Percentiles rank a stretch among this genome's conserved stretches.
phyloP scores from a whole-genome alignment of 1,139 yeast genomes.

The Yamadazyma siamensis region DNA sequence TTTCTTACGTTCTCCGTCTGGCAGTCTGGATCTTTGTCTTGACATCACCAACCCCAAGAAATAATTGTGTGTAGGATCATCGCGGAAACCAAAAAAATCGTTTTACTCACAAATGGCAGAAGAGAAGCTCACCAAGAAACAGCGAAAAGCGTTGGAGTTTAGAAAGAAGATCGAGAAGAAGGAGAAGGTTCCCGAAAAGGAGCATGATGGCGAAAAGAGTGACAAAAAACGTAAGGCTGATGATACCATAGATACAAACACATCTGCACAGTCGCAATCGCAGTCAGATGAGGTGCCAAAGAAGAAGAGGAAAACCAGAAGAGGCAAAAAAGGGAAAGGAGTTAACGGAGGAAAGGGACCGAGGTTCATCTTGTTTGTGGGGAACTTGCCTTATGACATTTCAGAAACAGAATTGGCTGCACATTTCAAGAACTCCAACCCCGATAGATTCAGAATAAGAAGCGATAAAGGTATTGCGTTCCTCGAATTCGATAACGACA shows the following conservation, averaged over 20 bases:
- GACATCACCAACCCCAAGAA: conserved; percentile 2
- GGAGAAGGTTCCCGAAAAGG: conserved; percentile 34
- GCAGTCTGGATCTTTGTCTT: conserved; percentile 7
- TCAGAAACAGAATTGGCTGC: conserved; percentile 57
- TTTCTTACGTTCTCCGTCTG: conserved; percentile 8
- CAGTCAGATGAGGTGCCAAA: conserved; percentile 29
- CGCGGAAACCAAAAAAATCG: conserved; percentile 2
- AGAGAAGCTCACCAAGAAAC: conserved; percentile 63
- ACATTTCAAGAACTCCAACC: conserved; percentile 76
- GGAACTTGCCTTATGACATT: conserved; percentile 78
- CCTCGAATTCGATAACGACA: conserved; percentile 71
- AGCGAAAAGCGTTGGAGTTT: conserved; percentile 74
- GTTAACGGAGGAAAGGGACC: conserved; percentile 53
- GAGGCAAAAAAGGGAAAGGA: conserved; percentile 70
- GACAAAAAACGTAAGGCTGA: conserved; percentile 15
- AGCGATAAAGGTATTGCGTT: conserved; percentile 90
- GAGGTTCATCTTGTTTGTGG: conserved; percentile 83
- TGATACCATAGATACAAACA: conserved; percentile 21
- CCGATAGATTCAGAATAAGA: conserved; percentile 74
- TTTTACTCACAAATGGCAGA: conserved; percentile 20
- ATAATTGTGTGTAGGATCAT: conserved; percentile 4
- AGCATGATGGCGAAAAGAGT: conserved; percentile 17
- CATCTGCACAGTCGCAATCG: conserved; percentile 20
- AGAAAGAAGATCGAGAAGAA: conserved; percentile 29
- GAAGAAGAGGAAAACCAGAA: conserved; percentile 72